Conservation (phyloP, 2,329 filamentous ascomycete genomes). For the Hortaea sp. region DNA sequence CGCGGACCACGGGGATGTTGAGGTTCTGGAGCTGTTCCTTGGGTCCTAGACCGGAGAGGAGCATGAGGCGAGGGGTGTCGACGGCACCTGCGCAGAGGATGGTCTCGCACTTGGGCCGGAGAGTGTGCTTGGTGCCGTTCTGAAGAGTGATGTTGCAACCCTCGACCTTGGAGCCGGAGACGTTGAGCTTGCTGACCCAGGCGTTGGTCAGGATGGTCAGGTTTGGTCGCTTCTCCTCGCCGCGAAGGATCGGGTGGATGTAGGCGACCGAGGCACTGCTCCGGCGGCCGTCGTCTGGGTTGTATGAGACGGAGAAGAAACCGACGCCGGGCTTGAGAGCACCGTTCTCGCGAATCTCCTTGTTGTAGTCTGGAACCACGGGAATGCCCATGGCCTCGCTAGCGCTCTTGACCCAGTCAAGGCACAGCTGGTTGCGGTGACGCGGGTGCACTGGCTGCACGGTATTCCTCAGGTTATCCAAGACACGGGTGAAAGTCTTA, state of each 20-base stretch:
- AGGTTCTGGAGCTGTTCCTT: constrained; percentile 37
- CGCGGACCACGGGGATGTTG: constrained; percentile 45
- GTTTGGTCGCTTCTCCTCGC: constrained; percentile 73
- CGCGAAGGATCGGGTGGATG: constrained; percentile 80
- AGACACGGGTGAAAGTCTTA: constrained; percentile 67
- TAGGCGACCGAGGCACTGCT: constrained; percentile 85
- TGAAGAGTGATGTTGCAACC: constrained; percentile 62
- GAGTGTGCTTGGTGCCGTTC: constrained; percentile 44
- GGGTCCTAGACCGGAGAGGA: constrained; percentile 41
- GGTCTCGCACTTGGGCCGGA: constrained; percentile 61
- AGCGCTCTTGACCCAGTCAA: constrained; percentile 80
- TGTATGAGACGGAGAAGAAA: constrained; percentile 86
- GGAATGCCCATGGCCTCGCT: constrained; percentile 70
- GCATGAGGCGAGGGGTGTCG: constrained; percentile 62
- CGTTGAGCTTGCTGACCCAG: constrained; percentile 74
- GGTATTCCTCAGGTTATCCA: constrained; percentile 82
- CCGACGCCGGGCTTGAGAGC: constrained; percentile 67
- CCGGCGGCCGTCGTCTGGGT: constrained; percentile 74
- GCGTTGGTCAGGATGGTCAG: constrained; percentile 78
- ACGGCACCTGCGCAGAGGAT: constrained; percentile 72
- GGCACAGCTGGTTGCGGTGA: constrained; percentile 82
- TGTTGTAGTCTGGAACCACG: constrained; percentile 76
- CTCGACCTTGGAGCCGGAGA: constrained; percentile 59
- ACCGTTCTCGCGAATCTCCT: constrained; percentile 65
- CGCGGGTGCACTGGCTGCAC: constrained; percentile 77